These are phyloP conservation scores for Tricholoma terreum DNA, from an alignment of 768 basidiomycete genomes.

Conservation along the genomic window DNA sequence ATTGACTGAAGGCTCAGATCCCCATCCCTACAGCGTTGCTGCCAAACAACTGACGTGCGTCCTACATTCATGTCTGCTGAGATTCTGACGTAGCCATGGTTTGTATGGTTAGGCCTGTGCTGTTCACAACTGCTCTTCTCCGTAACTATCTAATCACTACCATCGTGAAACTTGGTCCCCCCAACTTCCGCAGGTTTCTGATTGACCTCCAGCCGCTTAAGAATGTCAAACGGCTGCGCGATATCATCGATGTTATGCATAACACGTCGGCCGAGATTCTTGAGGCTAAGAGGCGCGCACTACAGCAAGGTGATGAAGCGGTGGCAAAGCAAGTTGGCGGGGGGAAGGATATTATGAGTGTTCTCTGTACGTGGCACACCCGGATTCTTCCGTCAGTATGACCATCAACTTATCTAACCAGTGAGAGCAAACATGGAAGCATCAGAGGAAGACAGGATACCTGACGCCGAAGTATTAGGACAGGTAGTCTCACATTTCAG, in stretches of 20 bases:
- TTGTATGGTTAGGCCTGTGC: neutral
- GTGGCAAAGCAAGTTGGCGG: constrained; percentile 26
- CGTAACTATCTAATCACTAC: constrained; percentile 24
- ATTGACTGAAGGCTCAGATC: constrained; percentile 18
- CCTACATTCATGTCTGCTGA: neutral
- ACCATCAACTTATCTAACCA: too few relatives aligned
- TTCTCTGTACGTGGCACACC: constrained; percentile 20
- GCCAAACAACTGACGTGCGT: constrained; percentile 25
- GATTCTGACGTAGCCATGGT: neutral
- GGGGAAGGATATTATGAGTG: constrained; percentile 30
- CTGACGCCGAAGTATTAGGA: constrained; percentile 31
- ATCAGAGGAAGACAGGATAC: constrained; percentile 27
- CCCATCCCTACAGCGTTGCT: constrained; percentile 26
- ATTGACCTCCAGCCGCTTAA: constrained; percentile 27
- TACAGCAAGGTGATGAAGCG: constrained; percentile 26
- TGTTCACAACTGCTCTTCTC: constrained; percentile 7
- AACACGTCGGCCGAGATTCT: constrained; percentile 29
- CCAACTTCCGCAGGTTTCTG: constrained; percentile 30
- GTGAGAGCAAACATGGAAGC: constrained; percentile 35
- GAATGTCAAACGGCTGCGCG: constrained; percentile 21
- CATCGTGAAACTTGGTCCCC: constrained; percentile 28
- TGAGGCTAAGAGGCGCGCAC: constrained; percentile 29
- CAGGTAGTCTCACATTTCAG: constrained; percentile 20
- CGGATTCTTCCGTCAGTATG: too few relatives aligned
- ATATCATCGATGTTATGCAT: constrained; percentile 33